Percentiles rank a stretch among this genome's conserved stretches.
Conservation (phyloP, 2,329 filamentous ascomycete genomes). For the Claviceps purpurea region DNA sequence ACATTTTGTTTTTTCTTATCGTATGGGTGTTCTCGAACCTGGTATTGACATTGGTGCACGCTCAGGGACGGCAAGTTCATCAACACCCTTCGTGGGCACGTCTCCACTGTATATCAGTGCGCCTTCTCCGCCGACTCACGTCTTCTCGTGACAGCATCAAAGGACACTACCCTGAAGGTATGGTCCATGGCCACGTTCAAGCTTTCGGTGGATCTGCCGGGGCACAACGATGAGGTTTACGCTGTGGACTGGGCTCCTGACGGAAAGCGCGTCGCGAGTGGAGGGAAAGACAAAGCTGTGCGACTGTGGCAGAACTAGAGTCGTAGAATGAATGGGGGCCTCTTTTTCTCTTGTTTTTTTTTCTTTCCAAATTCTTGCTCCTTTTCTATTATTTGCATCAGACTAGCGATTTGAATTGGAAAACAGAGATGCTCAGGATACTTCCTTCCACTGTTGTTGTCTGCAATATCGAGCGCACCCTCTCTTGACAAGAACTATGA, state of each 20-base stretch:
- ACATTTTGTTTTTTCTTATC: neutral
- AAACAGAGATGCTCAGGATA: neutral
- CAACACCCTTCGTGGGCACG: constrained; percentile 77
- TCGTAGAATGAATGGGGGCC: neutral
- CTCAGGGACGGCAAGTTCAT: constrained; percentile 60
- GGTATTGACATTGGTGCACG: neutral
- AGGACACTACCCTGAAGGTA: constrained; percentile 87
- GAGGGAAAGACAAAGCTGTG: constrained; percentile 79
- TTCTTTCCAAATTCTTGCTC: neutral
- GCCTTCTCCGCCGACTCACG: constrained; percentile 86
- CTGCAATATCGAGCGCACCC: too few species aligned
- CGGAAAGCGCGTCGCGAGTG: constrained; percentile 76
- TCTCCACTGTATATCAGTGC: constrained; percentile 80
- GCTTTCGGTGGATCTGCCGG: constrained; percentile 66
- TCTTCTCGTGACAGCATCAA: constrained; percentile 74
- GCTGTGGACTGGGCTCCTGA: constrained; percentile 92
- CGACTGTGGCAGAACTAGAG: constrained; percentile 50
- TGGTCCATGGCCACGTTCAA: constrained; percentile 86
- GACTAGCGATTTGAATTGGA: neutral
- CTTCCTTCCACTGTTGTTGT: too few species aligned
- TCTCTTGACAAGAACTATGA: too few species aligned
- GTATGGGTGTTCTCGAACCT: neutral
- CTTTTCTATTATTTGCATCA: neutral
- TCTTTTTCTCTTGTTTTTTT: neutral
- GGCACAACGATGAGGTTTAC: constrained; percentile 87